Conservation (phyloP, 164 flowering plant species). For the Warburgia ugandensis region DNA sequence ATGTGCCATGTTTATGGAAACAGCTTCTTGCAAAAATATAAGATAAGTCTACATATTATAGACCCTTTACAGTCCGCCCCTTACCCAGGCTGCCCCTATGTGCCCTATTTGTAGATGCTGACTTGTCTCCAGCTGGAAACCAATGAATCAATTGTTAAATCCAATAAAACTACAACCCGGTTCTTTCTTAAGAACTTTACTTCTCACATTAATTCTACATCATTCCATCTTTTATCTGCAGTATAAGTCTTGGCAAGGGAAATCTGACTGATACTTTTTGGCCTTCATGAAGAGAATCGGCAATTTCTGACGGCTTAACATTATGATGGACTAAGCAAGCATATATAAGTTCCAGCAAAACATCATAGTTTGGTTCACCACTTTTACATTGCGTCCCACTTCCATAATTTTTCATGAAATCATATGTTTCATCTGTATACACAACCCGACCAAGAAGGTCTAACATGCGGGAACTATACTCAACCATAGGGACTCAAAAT, state of each 20-base stretch:
- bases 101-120: constrained; percentile 23
- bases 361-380: constrained; percentile 29
- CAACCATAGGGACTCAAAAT: constrained; percentile 20
- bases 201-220: constrained; percentile 38
- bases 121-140: constrained; percentile 38
- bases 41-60: too few species aligned
- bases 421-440: constrained; percentile 32
- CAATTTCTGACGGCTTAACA: constrained; percentile 28
- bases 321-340: constrained; percentile 36
- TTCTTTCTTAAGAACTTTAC: constrained; percentile 28
- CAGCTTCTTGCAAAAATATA: too few species aligned
- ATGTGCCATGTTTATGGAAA: too few species aligned
- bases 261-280: constrained; percentile 23
- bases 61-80: too few species aligned
- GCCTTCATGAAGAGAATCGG: constrained; percentile 31
- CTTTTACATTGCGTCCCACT: constrained; percentile 21
- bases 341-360: constrained; percentile 42
- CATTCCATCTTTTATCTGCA: constrained; percentile 35
- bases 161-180: constrained; percentile 43
- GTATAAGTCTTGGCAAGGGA: constrained; percentile 39
- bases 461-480: constrained; percentile 38
- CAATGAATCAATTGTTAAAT: constrained; percentile 26
- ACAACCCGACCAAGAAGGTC: constrained; percentile 53
- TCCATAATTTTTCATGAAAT: constrained; percentile 28
- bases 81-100: too few species aligned